phyloP scores from a whole-genome alignment of 768 basidiomycete species.

The Lanmaoa pseudosensibilis region DNA sequence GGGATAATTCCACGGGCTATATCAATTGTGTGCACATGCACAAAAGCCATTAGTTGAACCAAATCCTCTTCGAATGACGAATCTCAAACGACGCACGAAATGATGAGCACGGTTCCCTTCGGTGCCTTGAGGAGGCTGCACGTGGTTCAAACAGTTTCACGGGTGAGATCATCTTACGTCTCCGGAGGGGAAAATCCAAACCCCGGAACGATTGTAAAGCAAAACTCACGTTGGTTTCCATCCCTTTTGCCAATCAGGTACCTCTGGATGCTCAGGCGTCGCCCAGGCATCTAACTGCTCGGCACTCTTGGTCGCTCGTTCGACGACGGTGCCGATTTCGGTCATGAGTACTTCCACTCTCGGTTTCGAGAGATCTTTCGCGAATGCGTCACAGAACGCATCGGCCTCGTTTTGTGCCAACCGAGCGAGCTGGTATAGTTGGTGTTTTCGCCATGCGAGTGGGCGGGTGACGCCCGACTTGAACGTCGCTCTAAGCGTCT shows the following conservation, averaged over 20 bases:
- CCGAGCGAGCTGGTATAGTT: conserved; percentile 61
- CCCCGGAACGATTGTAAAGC: too few relatives aligned
- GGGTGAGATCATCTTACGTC: background rate
- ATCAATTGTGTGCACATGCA: background rate
- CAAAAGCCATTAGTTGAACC: background rate
- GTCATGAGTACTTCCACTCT: conserved; percentile 32
- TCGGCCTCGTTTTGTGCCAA: conserved; percentile 63
- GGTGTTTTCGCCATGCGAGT: conserved; percentile 60
- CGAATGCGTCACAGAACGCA: conserved; percentile 44
- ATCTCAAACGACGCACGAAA: conserved; percentile 46
- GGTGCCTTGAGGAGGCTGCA: conserved; percentile 48
- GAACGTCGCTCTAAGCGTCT: conserved; percentile 47
- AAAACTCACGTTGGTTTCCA: conserved; percentile 49
- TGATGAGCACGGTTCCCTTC: conserved; percentile 62
- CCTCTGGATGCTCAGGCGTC: conserved; percentile 40
- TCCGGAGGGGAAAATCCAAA: background rate
- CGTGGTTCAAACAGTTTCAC: background rate
- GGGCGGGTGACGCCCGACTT: conserved; percentile 48
- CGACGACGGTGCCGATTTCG: conserved; percentile 49
- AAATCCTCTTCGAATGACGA: background rate
- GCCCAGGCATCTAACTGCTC: conserved; percentile 60
- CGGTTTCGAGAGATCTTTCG: conserved; percentile 53
- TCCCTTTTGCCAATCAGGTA: conserved; percentile 41
- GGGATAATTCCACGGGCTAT: conserved; percentile 70
- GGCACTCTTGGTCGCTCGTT: conserved; percentile 43